Evolutionary conservation across 2,329 filamentous ascomycete species (phyloP).

Genomic region (Fusarium sterilihyphosum): DNA sequence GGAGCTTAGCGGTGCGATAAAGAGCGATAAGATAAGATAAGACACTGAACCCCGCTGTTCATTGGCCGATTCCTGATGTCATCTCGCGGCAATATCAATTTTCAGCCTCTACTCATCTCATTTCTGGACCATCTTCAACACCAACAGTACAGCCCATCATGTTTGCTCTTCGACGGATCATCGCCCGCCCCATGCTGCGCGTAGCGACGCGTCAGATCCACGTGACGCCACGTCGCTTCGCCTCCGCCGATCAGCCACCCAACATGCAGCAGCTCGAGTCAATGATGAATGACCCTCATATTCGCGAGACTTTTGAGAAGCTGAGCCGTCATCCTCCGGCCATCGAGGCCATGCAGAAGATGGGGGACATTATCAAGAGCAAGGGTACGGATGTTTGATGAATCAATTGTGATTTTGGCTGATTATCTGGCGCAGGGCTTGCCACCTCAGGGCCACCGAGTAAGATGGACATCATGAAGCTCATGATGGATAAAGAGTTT

Average conservation of each 20-base stretch:
- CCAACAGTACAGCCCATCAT: slow-evolving; percentile 4
- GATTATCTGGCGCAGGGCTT: slow-evolving; percentile 17
- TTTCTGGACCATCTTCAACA: background rate
- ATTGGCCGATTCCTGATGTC: slow-evolving; percentile 10
- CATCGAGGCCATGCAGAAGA: slow-evolving; percentile 30
- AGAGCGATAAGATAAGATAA: slow-evolving; percentile 14
- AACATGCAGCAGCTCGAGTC: slow-evolving; percentile 26
- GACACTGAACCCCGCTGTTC: background rate
- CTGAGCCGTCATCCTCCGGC: slow-evolving; percentile 34
- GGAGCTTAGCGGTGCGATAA: background rate
- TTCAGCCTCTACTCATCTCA: background rate
- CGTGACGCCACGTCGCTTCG: slow-evolving; percentile 15
- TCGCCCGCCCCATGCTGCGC: slow-evolving; percentile 19
- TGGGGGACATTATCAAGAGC: slow-evolving; percentile 30
- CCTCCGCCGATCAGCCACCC: slow-evolving; percentile 24
- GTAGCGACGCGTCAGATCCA: slow-evolving; percentile 22
- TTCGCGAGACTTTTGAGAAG: slow-evolving; percentile 36
- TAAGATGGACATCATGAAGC: slow-evolving; percentile 38
- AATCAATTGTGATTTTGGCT: background rate
- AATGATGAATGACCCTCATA: slow-evolving; percentile 37
- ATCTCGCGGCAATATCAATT: slow-evolving; percentile 13
- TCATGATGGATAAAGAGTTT: slow-evolving; percentile 40
- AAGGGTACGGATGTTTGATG: slow-evolving; percentile 1
- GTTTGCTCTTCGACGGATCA: slow-evolving; percentile 25
- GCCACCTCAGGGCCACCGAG: slow-evolving; percentile 29